Evolutionary conservation across 805 yeast species (phyloP).

Genomic region (Myxozyma vanderwaltii): DNA sequence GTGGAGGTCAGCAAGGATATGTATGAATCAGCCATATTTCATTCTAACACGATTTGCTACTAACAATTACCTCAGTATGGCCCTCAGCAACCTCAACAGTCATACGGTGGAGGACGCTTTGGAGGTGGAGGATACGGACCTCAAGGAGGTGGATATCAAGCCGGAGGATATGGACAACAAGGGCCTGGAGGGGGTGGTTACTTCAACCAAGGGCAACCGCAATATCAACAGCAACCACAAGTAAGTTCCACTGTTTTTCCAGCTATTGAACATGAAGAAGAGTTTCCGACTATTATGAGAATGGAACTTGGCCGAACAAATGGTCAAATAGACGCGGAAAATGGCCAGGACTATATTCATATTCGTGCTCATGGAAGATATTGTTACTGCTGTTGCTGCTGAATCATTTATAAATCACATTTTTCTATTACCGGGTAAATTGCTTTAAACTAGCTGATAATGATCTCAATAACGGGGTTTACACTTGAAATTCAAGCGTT

Average conservation of each 20-base stretch:
- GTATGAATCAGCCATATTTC: constrained; percentile 2
- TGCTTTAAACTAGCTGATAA: too few species aligned
- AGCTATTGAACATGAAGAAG: background rate
- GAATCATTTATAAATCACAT: too few species aligned
- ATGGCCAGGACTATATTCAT: background rate
- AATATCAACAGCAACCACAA: constrained; percentile 16
- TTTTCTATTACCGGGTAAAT: too few species aligned
- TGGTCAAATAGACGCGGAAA: background rate
- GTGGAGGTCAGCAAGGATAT: constrained; percentile 12
- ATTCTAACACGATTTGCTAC: background rate
- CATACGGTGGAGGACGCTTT: constrained; percentile 7
- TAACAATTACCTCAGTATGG: constrained; percentile 8
- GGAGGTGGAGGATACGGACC: constrained; percentile 17
- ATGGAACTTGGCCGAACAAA: background rate
- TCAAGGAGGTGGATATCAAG: constrained; percentile 11
- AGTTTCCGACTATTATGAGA: background rate
- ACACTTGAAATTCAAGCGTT: background rate
- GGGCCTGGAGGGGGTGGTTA: constrained; percentile 11
- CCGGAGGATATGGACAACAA: constrained; percentile 10
- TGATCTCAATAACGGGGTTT: too few species aligned
- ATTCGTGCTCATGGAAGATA: background rate
- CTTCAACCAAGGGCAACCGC: constrained; percentile 8
- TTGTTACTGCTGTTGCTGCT: constrained; percentile 8
- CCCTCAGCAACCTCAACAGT: constrained; percentile 22
- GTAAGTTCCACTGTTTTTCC: background rate